Base-by-base conservation (phyloP, 2,329 filamentous ascomycete genomes). In the Rhynchosporium graminicola region DNA sequence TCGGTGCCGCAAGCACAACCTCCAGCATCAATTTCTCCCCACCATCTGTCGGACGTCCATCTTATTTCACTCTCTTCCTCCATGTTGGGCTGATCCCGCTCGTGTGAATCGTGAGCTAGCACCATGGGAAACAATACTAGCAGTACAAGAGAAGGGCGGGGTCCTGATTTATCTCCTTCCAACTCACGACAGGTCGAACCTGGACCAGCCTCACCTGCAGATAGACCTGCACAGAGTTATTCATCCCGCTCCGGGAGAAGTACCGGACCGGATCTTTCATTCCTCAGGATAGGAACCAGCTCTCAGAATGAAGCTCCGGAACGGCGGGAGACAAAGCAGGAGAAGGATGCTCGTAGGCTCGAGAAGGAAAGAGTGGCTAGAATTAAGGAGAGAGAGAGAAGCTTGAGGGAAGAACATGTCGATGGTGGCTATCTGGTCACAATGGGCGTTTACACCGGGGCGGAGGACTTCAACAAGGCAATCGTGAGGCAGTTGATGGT, bases 381-480 rank as follows among this genome's bases (percentile, higher is more conserved):
- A 62, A 77, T 89, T 48, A 92, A 92, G 75, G 95, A 99, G 75
- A 86, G 95, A 54, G 93, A 97, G 76, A 84, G 90, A 68, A 99
- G 95, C 73, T 87, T 98, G 79, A 87, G 82, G 67, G 93, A 97
- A 71, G 95, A 99, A 74, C 87, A 93, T 75, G 90, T 98, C 3
- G 95, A 99, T 76, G 95, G 95, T 26, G 95, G 95, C 28, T 99
- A 88, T 77, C 79, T 99, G 54, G 95, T 99, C 38, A 99, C 95
- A 0, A 85, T 97, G 73, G 95, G 95, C 42, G 91, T 93, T 56
- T 99, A 99, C 74, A 94, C 91, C 28, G 93, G 94, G 0, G 80
- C 87, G 0, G 95, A 99, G 77, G 95, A 99, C 77, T 99, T 94
- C 75, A 96, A 86, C 80, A 98, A 98, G 76, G 79, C 84, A 20